phyloP scores from a whole-genome alignment of 2,329 filamentous ascomycete species.

The Aspergillus clavatus region DNA sequence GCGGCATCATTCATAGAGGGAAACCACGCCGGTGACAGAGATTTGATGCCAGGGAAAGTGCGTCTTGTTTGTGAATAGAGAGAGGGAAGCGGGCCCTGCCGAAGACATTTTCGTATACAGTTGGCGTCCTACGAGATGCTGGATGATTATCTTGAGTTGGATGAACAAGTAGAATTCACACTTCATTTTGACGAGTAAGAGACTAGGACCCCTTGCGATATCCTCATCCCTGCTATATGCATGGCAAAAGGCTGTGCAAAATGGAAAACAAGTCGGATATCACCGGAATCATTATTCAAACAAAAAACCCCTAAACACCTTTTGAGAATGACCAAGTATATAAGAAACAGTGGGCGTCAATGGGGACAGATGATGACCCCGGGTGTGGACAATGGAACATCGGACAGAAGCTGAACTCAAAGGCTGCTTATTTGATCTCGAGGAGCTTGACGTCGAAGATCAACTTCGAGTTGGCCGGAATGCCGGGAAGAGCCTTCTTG shows the following conservation, averaged over 20 bases:
- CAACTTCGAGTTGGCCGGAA: conserved; percentile 85
- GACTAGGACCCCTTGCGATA: conserved; percentile 24
- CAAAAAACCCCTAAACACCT: conserved; percentile 23
- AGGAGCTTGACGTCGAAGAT: conserved; percentile 87
- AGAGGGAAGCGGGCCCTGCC: too few species aligned
- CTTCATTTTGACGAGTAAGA: conserved; percentile 8
- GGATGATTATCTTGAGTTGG: not conserved
- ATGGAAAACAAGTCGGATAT: conserved; percentile 37
- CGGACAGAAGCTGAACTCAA: conserved; percentile 6
- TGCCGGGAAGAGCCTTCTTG: conserved; percentile 73
- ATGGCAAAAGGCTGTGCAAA: conserved; percentile 23
- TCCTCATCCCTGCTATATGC: conserved; percentile 31
- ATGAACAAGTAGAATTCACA: conserved; percentile 2
- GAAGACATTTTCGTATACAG: too few species aligned
- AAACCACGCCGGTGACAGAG: not conserved
- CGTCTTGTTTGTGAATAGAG: too few species aligned
- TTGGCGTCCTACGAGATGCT: too few species aligned
- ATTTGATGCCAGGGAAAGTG: not conserved
- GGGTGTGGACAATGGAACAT: conserved; percentile 8
- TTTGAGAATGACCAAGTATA: conserved; percentile 17
- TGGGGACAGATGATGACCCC: conserved; percentile 2
- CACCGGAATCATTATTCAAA: conserved; percentile 29
- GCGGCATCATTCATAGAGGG: not conserved
- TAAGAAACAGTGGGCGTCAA: conserved; percentile 3
- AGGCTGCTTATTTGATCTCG: conserved; percentile 66